A percentile compares a stretch with the other conserved stretches of the same genome.
Evolutionary conservation across 2,329 filamentous ascomycete genomes (phyloP).

Genomic region (Beauveria scarabaeidicola): DNA sequence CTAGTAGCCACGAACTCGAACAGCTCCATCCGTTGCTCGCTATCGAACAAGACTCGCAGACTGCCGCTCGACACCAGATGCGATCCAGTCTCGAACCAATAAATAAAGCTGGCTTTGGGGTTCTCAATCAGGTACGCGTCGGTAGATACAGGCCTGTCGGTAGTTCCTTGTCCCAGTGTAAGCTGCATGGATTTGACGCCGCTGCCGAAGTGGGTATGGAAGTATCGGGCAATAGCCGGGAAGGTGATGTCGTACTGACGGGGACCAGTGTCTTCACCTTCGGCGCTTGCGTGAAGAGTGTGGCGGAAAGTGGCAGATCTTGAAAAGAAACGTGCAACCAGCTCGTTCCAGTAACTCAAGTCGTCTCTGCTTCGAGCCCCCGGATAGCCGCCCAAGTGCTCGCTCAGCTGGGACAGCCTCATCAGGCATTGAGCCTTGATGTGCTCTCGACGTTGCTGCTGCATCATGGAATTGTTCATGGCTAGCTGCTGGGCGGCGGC

Average conservation of each 20-base stretch:
- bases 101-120: slow-evolving; percentile 69
- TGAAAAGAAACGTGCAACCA: slow-evolving; percentile 77
- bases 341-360: slow-evolving; percentile 67
- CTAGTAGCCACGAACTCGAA: slow-evolving; percentile 70
- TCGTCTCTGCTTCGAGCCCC: slow-evolving; percentile 56
- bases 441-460: slow-evolving; percentile 41
- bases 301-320: slow-evolving; percentile 68
- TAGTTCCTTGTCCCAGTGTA: slow-evolving; percentile 60
- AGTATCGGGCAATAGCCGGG: slow-evolving; percentile 77
- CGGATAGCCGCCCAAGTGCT: slow-evolving; percentile 50
- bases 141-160: slow-evolving; percentile 47
- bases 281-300: slow-evolving; percentile 46
- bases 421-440: slow-evolving; percentile 51
- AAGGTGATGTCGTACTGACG: slow-evolving; percentile 85
- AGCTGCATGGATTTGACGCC: slow-evolving; percentile 82
- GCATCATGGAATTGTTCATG: slow-evolving; percentile 26
- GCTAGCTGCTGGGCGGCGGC: slow-evolving; percentile 27
- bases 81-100: slow-evolving; percentile 78
- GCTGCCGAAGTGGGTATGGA: slow-evolving; percentile 79
- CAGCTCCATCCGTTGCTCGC: slow-evolving; percentile 70
- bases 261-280: slow-evolving; percentile 49
- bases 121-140: slow-evolving; percentile 70
- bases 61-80: slow-evolving; percentile 73
- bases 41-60: slow-evolving; percentile 71
- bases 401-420: slow-evolving; percentile 54